Evolutionary conservation across 1,284 basidiomycete genomes (phyloP), one percentile per base, ranked within the genome.

Genomic region (Ceratobasidium sp.): DNA sequence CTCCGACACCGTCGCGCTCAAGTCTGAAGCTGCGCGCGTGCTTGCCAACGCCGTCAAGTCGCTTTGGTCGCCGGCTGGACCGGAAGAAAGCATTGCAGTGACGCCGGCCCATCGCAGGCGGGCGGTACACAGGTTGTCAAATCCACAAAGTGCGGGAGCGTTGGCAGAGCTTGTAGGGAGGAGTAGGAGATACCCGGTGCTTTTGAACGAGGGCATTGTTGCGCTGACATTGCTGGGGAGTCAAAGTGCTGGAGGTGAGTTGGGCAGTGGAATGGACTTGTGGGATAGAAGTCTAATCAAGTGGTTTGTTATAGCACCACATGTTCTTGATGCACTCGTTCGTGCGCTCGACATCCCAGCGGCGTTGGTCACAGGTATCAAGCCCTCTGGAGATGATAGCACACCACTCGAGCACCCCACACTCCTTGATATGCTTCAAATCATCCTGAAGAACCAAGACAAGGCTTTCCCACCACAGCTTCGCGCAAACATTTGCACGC

Each of bases 151-250:
- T 77, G 87, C 90, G 0, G 86, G 86, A 5, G 89, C 90, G 13
- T 86, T 98, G 33, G 89, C 90, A 0, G 90, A 89, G 77, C 89
- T 98, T 80, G 86, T 97, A 28, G 89, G 90, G 20, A 87, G 91
- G 78, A 95, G 94, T 80, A 89, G 88, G 79, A 92, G 91, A 82
- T 94, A 95, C 81, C 92, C 94, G 0, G 87, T 96, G 60, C 86
- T 99, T 39, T 88, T 98, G 77, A 97, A 97, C 81, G 97, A 99
- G 83, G 94, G 92, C 0, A 86, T 98, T 35, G 89, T 98, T 35
- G 94, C 94, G 0, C 84, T 98, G 77, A 93, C 92, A 47, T 84
- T 98, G 67, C 83, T 98, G 78, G 89, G 89, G 77, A 90, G 90
- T 15, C 88, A 90, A 75, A 84, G 86, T 58, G 83, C 86, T 74